Evolutionary conservation across 2,329 filamentous ascomycete species (phyloP).

Genomic region (Sarocladiaceae sp.): DNA sequence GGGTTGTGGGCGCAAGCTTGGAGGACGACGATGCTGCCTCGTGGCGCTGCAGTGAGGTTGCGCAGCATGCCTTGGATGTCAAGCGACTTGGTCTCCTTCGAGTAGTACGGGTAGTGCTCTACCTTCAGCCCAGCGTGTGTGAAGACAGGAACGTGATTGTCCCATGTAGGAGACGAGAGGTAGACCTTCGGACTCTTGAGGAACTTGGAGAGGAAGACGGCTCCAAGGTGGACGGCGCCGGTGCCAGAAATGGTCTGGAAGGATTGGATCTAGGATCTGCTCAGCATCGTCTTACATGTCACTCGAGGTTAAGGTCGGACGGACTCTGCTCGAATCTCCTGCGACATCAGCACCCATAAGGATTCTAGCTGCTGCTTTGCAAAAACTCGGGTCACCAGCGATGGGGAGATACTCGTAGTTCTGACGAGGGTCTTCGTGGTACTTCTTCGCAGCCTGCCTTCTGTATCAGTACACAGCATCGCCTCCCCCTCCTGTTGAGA

Average conservation of each 20-base stretch:
- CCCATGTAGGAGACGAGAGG: slow-evolving; percentile 29
- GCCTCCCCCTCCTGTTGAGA: too few relatives aligned
- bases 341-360: slow-evolving; percentile 15
- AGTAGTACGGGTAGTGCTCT: slow-evolving; percentile 25
- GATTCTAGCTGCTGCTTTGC: slow-evolving; percentile 20
- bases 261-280: slow-evolving; percentile 14
- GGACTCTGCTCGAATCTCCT: not conserved
- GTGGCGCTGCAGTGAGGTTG: slow-evolving; percentile 17
- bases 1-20: slow-evolving; percentile 34
- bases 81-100: slow-evolving; percentile 16
- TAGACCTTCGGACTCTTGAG: slow-evolving; percentile 20
- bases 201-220: slow-evolving; percentile 18
- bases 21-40: slow-evolving; percentile 27
- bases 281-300: not conserved
- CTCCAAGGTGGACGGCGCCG: slow-evolving; percentile 26
- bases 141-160: slow-evolving; percentile 40
- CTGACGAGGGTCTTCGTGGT: slow-evolving; percentile 71
- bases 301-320: not conserved
- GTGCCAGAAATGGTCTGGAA: slow-evolving; percentile 30
- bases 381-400: slow-evolving; percentile 67
- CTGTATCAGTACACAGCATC: not conserved
- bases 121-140: slow-evolving; percentile 16
- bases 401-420: slow-evolving; percentile 96
- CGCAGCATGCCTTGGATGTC: slow-evolving; percentile 24
- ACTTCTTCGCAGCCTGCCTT: slow-evolving; percentile 69